Evolutionary conservation across 2,329 filamentous ascomycete genomes (phyloP).

Genomic region (Cladophialophora psammophila): DNA sequence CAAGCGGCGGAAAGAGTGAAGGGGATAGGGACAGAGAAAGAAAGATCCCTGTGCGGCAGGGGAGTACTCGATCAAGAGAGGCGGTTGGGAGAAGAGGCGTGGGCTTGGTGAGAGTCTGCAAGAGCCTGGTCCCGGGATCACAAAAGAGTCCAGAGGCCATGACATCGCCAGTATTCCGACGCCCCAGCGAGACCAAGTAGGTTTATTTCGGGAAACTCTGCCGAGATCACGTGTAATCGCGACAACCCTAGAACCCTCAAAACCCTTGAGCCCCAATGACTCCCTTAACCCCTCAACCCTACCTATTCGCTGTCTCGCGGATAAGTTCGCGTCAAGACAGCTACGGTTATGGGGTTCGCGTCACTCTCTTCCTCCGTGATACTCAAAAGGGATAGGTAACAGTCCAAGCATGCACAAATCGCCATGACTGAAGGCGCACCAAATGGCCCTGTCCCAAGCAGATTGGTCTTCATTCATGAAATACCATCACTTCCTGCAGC

Average conservation of each 20-base stretch:
- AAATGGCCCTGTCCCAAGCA: slow-evolving; percentile 59
- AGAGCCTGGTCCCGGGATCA: slow-evolving; percentile 12
- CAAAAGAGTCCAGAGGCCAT: slow-evolving; percentile 12
- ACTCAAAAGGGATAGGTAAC: neutral
- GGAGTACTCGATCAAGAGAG: slow-evolving; percentile 1
- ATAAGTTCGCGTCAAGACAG: neutral
- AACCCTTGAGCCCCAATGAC: too few relatives aligned
- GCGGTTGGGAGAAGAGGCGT: slow-evolving; percentile 4
- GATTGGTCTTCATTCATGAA: slow-evolving; percentile 69
- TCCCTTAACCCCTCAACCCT: neutral
- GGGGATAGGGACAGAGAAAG: neutral
- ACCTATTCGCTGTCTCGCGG: neutral
- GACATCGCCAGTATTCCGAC: slow-evolving; percentile 7
- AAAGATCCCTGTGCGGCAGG: neutral
- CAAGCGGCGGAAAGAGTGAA: neutral
- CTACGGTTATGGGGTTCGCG: neutral
- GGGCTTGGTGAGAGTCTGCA: slow-evolving; percentile 12
- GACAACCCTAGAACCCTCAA: too few relatives aligned
- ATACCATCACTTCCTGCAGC: slow-evolving; percentile 61
- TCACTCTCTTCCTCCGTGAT: neutral
- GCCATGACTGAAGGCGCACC: slow-evolving; percentile 27
- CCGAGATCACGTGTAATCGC: slow-evolving; percentile 23
- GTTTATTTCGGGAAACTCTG: slow-evolving; percentile 12
- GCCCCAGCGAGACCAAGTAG: neutral
- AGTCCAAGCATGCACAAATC: neutral